Conservation (phyloP, 108 stramenopile species). For the Epithemia pelagica region DNA sequence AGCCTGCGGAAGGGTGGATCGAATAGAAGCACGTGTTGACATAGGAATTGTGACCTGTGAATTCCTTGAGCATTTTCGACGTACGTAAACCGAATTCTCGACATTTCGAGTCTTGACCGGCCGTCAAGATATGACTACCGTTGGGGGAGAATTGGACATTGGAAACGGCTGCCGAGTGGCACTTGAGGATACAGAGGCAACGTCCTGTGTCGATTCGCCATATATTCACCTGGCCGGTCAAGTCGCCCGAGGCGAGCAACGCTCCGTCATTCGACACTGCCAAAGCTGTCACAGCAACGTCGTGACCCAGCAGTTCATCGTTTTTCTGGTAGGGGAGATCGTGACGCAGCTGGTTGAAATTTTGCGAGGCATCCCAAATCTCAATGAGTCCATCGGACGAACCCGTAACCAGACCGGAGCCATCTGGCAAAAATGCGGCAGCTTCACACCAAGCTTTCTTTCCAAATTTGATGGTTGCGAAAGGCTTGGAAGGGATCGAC, state of each 20-base stretch:
- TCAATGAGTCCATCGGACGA: conserved; percentile 93
- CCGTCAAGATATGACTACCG: conserved; percentile 63
- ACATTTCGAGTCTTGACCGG: conserved; percentile 53
- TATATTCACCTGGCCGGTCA: conserved; percentile 64
- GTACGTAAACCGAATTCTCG: conserved; percentile 78
- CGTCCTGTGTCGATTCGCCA: conserved; percentile 79
- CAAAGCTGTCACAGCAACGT: conserved; percentile 50
- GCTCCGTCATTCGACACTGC: conserved; percentile 78
- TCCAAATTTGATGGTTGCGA: conserved; percentile 75
- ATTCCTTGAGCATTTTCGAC: conserved; percentile 72
- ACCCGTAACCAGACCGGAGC: conserved; percentile 71
- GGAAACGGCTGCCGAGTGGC: conserved; percentile 55
- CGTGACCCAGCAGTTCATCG: conserved; percentile 86
- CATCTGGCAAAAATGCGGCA: conserved; percentile 74
- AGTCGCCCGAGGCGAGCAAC: conserved; percentile 74
- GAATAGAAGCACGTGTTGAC: conserved; percentile 66
- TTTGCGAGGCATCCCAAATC: conserved; percentile 74
- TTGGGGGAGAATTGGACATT: conserved; percentile 54
- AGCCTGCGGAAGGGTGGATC: conserved; percentile 15
- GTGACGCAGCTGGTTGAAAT: conserved; percentile 45
- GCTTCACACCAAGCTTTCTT: conserved; percentile 68
- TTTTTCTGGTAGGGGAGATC: conserved; percentile 68
- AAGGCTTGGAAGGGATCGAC: conserved; percentile 34
- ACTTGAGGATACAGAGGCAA: conserved; percentile 59
- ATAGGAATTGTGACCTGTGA: conserved; percentile 81